Evolutionary conservation across 257 asterid species (phyloP), one percentile per base, ranked within the genome.

Genomic region (Solanum appendiculatum): DNA sequence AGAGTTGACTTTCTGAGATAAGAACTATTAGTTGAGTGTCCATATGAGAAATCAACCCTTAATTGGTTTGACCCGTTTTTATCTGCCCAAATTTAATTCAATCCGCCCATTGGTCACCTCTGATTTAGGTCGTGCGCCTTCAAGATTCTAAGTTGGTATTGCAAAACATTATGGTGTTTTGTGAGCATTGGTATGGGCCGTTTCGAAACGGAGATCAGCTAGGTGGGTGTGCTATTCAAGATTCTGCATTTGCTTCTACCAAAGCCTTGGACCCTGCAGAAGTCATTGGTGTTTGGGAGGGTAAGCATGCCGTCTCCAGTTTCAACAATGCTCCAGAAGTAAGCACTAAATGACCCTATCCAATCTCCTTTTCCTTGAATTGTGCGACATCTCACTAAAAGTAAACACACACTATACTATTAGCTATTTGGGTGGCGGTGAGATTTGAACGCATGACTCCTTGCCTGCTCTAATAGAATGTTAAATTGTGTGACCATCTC

Each of bases 101-200:
- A 42, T 16, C 6, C 0, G 2, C 23, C 66, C 37, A 29, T 46
- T 80, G 46, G 37, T 29, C 29, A 5, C 39, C 44, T 31, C 13
- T 6, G 20, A 89, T 93, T 91, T 96, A 92, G 90, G 90, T 68
- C 11, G 87, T 95, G 64, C 68, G 87, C 86, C 8, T 86, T 37
- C 83, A 85, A 5, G 89, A 90, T 25, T 86, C 86, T 0, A 86
- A 85, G 63, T 3, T 93, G 88, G 90, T 77, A 86, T 85, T 96
- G 89, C 77, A 86, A 72, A 48, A 88, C 7, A 86, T 94, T 69
- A 92, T 86, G 58, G 97, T 94, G 87, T 96, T 92, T 83, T 88
- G 92, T 7, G 99, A 97, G 94, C 98, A 92, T 77, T 97, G 99
- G 99, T 97, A 95, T 87, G 99, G 98, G 23, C 98, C 98, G 6